A percentile compares a stretch with the other conserved stretches of the same genome.
Conservation (phyloP, 371 early-diverging fungal species). For the Syncephalis plumigaleata region DNA sequence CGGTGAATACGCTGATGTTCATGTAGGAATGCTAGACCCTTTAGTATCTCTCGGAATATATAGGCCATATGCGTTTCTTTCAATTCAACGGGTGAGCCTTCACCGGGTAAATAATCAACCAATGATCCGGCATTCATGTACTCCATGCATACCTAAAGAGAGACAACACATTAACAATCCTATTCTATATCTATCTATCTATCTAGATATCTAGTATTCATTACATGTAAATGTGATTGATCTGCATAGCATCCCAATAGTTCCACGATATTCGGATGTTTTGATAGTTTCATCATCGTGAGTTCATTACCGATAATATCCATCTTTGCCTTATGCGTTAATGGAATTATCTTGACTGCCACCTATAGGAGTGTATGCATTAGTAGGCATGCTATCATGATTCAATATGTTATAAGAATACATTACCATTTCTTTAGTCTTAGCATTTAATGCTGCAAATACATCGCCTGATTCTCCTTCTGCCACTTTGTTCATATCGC, state of each 20-base stretch:
- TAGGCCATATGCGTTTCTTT: too few species aligned
- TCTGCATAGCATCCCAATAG: background rate
- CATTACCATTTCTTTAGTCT: background rate
- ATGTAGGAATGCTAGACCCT: conserved; percentile 85
- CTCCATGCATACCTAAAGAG: conserved; percentile 49
- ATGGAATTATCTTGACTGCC: background rate
- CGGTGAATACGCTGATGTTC: conserved; percentile 84
- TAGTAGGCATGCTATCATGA: background rate
- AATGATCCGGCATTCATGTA: conserved; percentile 59
- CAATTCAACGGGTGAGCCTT: background rate
- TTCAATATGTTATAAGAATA: background rate
- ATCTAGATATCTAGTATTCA: too few species aligned
- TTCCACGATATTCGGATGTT: background rate
- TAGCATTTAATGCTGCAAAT: background rate
- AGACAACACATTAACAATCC: too few species aligned
- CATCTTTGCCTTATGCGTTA: background rate
- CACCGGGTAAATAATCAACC: conserved; percentile 42
- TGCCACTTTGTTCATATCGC: background rate
- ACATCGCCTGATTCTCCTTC: background rate
- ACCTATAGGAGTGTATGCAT: background rate
- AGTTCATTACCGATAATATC: background rate
- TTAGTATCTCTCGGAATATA: conserved; percentile 30
- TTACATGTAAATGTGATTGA: background rate
- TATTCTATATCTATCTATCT: too few species aligned
- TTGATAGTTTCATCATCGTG: background rate